Conservation (phyloP, 139 green algal species). For the Haematococcus lacustris region DNA sequence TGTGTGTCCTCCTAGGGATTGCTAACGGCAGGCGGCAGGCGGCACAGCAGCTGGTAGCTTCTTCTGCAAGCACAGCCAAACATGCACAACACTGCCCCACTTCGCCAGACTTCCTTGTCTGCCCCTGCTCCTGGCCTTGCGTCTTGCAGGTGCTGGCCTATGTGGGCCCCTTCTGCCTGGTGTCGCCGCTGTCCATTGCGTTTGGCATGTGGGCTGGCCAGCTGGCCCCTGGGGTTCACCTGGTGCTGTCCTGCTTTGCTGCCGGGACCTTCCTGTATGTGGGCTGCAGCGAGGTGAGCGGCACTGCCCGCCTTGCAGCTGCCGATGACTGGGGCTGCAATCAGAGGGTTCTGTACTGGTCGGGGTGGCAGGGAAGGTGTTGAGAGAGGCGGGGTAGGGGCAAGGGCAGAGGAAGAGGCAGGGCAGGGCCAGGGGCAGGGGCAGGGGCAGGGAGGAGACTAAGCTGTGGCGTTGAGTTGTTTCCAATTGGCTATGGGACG, state of each 20-base stretch:
- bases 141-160: conserved; percentile 24
- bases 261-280: conserved; percentile 52
- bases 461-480: too few relatives aligned
- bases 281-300: conserved; percentile 37
- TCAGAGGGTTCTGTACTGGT: too few relatives aligned
- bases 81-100: background rate
- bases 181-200: conserved; percentile 30
- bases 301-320: too few relatives aligned
- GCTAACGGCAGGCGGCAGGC: too few relatives aligned
- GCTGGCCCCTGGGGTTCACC: conserved; percentile 21
- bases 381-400: too few relatives aligned
- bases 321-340: too few relatives aligned
- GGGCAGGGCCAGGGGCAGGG: too few relatives aligned
- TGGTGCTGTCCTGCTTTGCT: conserved; percentile 39
- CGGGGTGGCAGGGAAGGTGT: too few relatives aligned
- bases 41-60: background rate
- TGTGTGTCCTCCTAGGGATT: background rate
- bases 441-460: too few relatives aligned
- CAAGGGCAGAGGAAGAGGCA: too few relatives aligned
- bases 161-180: conserved; percentile 33
- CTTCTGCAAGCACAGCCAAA: background rate
- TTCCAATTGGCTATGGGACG: too few relatives aligned
- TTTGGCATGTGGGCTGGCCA: conserved; percentile 17
- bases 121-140: background rate
- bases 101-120: background rate